A percentile compares a stretch with the other conserved stretches of the same genome.
Evolutionary conservation across 495 filamentous ascomycete species (phyloP).

Genomic region (Lindgomyces ingoldianus): DNA sequence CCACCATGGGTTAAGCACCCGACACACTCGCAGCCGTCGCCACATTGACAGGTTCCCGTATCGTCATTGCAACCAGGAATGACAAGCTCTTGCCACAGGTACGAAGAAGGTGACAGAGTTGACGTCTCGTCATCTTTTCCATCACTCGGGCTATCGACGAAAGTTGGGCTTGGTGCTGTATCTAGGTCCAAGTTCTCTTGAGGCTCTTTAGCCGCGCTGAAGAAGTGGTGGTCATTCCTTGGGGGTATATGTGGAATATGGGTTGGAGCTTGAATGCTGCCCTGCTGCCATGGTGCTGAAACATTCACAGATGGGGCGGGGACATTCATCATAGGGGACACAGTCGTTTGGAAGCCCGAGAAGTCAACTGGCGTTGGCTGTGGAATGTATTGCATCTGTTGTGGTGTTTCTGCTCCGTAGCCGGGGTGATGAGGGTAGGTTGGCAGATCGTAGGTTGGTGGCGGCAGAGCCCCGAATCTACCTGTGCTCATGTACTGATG

Average conservation of each 20-base stretch:
- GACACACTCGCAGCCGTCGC: conserved; percentile 38
- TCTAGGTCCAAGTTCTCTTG: too few species aligned
- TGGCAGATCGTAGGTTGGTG: conserved; percentile 28
- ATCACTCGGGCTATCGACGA: conserved; percentile 27
- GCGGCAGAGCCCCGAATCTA: conserved; percentile 10
- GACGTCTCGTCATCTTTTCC: conserved; percentile 27
- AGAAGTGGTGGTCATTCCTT: too few species aligned
- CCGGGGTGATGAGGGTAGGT: conserved; percentile 25
- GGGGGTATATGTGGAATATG: conserved; percentile 2
- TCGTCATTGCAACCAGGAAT: conserved; percentile 37
- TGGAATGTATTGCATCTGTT: not conserved
- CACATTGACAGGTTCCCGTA: conserved; percentile 37
- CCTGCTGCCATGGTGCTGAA: conserved; percentile 7
- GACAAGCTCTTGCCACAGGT: conserved; percentile 27
- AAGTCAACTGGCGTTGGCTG: not conserved
- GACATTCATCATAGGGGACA: conserved; percentile 9
- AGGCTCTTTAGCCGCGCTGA: too few species aligned
- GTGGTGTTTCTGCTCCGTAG: conserved; percentile 7
- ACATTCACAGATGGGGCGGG: not conserved
- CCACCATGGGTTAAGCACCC: conserved; percentile 39
- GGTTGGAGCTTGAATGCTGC: not conserved
- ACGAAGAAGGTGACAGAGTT: conserved; percentile 37
- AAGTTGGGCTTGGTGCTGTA: conserved; percentile 12
- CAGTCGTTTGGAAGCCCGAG: conserved; percentile 5
- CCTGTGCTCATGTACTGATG: conserved; percentile 30